Base-by-base conservation (phyloP, 1,139 yeast genomes). In the Saccharomyces pastorianus region DNA sequence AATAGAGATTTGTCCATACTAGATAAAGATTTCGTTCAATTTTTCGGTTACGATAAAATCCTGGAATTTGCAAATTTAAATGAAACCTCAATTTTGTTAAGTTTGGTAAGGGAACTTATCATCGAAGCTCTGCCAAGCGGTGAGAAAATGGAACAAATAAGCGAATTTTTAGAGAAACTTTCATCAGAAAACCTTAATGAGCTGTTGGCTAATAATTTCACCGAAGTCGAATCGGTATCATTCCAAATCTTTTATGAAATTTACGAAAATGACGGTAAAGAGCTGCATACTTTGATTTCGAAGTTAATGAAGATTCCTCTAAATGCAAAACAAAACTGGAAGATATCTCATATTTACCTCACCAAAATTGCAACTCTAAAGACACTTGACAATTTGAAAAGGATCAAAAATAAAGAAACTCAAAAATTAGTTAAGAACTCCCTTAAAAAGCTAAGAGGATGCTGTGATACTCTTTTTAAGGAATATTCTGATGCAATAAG, bases 311-410 rank as follows among this genome's bases (percentile, higher is more conserved):
- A 57, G 51, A 34, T 50, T 61, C 27, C 28, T 9, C 3, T 17
- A 34, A 23, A 6, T 3, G n/a, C 44, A 29, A 48, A 27, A 17
- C 11, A 31, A 23, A 27, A 27, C 5, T 51, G 53, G 53, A 38
- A 34, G 13, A 13, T 38, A 20, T 25, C 63, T 14, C 65, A 66
- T 53, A 51, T 53, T 23, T 68, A 69, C 44, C 53, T 63, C 27
- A 59, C 61, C 3, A 52, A 53, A 23, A 50, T 69, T 7, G 57
- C 68, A 9, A 69, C 73, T 0, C 58, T 69, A 13, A 68, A 70
- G 52, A 71, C 71, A 6, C 57, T 71, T 41, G 73, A 69, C 46
- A 59, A 58, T 6, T 59, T 66, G 53, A 68, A 70, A 50, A 63
- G 67, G 50, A 59, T 67, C n/a, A 64, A 64, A 48, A 63, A 63